These are phyloP conservation scores for Saxispiralis lemnorum DNA, from an alignment of 495 filamentous ascomycete genomes.

Conservation along the genomic window DNA sequence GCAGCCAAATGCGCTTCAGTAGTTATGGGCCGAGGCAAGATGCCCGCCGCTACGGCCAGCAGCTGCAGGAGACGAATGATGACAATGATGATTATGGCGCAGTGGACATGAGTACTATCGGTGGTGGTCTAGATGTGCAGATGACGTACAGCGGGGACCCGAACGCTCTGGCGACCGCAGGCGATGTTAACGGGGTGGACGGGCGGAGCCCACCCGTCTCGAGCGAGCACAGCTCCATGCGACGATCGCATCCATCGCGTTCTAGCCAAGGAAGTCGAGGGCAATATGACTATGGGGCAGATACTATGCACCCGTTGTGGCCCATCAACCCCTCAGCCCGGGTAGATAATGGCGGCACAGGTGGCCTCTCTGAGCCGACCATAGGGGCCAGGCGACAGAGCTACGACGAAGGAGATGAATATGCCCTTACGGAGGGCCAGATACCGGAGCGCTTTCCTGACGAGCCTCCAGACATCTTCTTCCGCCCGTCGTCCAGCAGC, in stretches of 20 bases:
- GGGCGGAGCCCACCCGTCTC: conserved; percentile 19
- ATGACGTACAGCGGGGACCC: conserved; percentile 54
- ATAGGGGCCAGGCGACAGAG: conserved; percentile 51
- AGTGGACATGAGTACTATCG: conserved; percentile 56
- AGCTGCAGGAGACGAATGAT: conserved; percentile 30
- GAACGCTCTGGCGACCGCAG: conserved; percentile 13
- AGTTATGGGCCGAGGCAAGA: not conserved
- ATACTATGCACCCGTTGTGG: conserved; percentile 43
- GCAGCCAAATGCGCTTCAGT: conserved; percentile 6
- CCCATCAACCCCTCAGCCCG: conserved; percentile 35
- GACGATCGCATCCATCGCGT: conserved; percentile 18
- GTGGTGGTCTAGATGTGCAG: conserved; percentile 54
- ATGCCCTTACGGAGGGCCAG: conserved; percentile 32
- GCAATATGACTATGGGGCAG: conserved; percentile 16
- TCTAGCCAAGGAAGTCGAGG: conserved; percentile 7
- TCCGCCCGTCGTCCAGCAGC: conserved; percentile 56
- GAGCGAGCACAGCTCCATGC: conserved; percentile 21
- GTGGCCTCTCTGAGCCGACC: conserved; percentile 59
- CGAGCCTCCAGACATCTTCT: conserved; percentile 78
- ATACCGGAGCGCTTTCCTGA: conserved; percentile 30
- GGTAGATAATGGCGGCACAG: conserved; percentile 71
- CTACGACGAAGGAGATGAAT: conserved; percentile 87
- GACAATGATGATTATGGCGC: conserved; percentile 51
- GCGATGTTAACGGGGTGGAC: conserved; percentile 10
- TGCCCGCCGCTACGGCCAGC: conserved; percentile 1